These are phyloP conservation scores for Sporobolus alterniflorus DNA, from an alignment of 202 grass and related monocot genomes.

Conservation along the genomic window DNA sequence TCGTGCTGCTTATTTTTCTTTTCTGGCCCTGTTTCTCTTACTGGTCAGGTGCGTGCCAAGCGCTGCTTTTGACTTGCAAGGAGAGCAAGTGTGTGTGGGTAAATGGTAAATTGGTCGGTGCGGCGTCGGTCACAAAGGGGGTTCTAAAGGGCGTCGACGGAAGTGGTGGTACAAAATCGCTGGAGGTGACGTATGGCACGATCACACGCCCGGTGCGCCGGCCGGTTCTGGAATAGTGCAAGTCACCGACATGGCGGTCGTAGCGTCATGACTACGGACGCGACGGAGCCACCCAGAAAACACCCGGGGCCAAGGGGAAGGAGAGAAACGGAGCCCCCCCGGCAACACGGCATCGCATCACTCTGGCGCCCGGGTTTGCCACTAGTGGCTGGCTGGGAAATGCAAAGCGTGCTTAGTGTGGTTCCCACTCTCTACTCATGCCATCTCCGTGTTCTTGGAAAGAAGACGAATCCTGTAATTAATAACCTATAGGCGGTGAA, in stretches of 20 bases:
- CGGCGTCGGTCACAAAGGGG: neutral
- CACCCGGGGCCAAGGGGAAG: neutral
- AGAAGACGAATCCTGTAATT: neutral
- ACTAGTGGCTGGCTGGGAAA: neutral
- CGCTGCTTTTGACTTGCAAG: too few relatives aligned
- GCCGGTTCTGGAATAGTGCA: too few relatives aligned
- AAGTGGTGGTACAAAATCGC: too few relatives aligned
- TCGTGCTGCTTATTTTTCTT: too few relatives aligned
- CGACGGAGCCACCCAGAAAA: neutral
- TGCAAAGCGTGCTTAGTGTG: neutral
- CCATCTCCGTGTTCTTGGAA: slow-evolving; percentile 6
- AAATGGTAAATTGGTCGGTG: slow-evolving; percentile 27
- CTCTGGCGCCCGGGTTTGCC: neutral
- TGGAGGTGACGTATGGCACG: too few relatives aligned
- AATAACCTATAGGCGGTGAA: neutral
- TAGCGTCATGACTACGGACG: too few relatives aligned
- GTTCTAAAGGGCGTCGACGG: neutral
- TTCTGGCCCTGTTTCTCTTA: neutral
- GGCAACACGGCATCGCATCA: neutral
- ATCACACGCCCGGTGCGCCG: too few relatives aligned
- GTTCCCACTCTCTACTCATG: slow-evolving; percentile 7
- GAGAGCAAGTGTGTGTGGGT: neutral
- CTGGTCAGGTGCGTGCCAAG: too few relatives aligned
- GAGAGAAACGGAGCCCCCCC: neutral
- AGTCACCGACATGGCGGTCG: too few relatives aligned